Percentiles rank a stretch among this genome's conserved stretches.
phyloP scores from a whole-genome alignment of 768 basidiomycete genomes.

The Lactifluus rugatus region DNA sequence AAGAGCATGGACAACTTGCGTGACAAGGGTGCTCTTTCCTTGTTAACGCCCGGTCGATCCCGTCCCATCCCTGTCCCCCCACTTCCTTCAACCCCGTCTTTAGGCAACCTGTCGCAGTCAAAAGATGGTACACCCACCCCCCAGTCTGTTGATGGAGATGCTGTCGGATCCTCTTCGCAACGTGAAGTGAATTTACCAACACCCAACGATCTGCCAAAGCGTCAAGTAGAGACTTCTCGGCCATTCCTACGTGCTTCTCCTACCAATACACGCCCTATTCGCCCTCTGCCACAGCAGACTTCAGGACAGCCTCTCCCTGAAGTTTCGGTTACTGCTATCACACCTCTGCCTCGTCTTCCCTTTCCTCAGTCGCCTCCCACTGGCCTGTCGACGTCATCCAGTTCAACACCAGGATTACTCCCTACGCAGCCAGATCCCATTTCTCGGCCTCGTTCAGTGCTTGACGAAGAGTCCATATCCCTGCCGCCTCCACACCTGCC shows the following conservation, averaged over 20 bases:
- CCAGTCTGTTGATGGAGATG: conserved; percentile 2
- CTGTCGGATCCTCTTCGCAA: background rate
- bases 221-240: conserved; percentile 2
- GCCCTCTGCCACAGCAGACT: conserved; percentile 11
- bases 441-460: conserved; percentile 15
- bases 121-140: conserved; percentile 2
- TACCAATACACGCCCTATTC: conserved; percentile 14
- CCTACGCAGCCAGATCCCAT: conserved; percentile 13
- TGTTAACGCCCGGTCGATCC: conserved; percentile 4
- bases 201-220: background rate
- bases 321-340: background rate
- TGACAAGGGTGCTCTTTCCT: conserved; percentile 5
- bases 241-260: conserved; percentile 7
- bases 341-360: conserved; percentile 2
- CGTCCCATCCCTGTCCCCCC: conserved; percentile 12
- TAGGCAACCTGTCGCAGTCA: background rate
- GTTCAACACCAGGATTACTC: background rate
- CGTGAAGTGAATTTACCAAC: background rate
- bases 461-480: conserved; percentile 14
- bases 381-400: background rate
- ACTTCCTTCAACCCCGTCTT: conserved; percentile 8
- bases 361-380: conserved; percentile 1
- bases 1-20: conserved; percentile 21
- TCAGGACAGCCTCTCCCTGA: conserved; percentile 4
- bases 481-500: background rate